Evolutionary conservation across 768 basidiomycete species (phyloP), one percentile per base, ranked within the genome.

Genomic region (Xerocomellus intermedius): DNA sequence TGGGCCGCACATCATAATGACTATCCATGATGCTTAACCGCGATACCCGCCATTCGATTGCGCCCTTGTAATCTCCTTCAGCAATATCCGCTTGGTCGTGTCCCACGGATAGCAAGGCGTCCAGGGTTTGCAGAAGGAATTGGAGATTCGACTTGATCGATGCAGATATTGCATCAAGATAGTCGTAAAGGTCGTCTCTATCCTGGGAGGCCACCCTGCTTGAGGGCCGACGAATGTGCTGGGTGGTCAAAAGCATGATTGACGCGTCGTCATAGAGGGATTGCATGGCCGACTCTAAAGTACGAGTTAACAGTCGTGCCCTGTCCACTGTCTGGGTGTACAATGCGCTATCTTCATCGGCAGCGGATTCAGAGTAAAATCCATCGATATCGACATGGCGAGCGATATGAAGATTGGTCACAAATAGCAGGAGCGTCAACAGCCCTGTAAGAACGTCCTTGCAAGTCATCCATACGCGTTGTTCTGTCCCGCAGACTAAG

Each of bases 371-470:
- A 56, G 79, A 76, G 26, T 76, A 77, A 57, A 88, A 79, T 16
- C 87, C 88, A 60, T 93, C 89, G 54, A 94, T 82, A 66, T 94
- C 94, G 56, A 95, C 84, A 67, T 86, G 83, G 30, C 84, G 82
- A 19, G 91, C 91, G 50, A 95, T 71, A 68, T 94, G 86, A 56
- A 94, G 79, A 58, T 91, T 84, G 22, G 82, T 79, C 36, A 86
- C 77, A 46, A 81, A 78, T 12, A 73, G 66, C 28, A 93, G 72
- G 54, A 90, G 82, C 3, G 77, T 68, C 2, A 84, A 79, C 32
- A 92, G 70, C 48, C 81, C 77, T 0, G 80, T 75, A 32, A 89
- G 69, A 30, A 83, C 73, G 45, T 75, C 79, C 67, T 77, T 81
- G 17, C 82, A 80, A 41, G 73, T 64, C 12, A 56, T 44, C 61